Evolutionary conservation across 345 rosid genomes (phyloP), one percentile per base, ranked within the genome.

Genomic region (Durio zibethinus): DNA sequence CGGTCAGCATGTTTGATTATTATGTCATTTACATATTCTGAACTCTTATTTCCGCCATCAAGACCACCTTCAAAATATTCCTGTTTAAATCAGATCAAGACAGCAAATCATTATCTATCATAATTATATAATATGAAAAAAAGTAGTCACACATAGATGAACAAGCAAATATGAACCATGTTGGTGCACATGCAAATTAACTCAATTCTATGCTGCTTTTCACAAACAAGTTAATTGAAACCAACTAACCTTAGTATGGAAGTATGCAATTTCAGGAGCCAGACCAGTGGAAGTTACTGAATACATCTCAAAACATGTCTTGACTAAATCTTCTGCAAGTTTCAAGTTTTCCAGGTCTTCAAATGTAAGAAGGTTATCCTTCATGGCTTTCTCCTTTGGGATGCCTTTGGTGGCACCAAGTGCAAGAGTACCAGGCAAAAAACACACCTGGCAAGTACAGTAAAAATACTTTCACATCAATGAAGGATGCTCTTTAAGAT

Each of bases 191-290:
- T 43, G 81, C 77, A 74, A 10, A 56, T 45, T n/a, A 23, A 60
- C 35, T 33, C 18, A 9, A 78, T 73, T 35, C 27, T 62, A 33
- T 36, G 56, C 61, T 53, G 63, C 50, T 71, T 43, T 52, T n/a
- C n/a, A n/a, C 38, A 25, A 56, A 56, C 45, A 31, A 72, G 54
- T 33, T 25, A 74, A 29, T 48, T 2, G 70, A 31, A 65, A 63
- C 10, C 35, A 68, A 83, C 89, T 71, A 75, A 92, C 99, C 93
- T 88, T 42, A 36, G 98, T 91, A 78, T 93, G 99, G 80, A 96
- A 96, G 86, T 93, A 96, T 68, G 94, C 97, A 83, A 92, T 96
- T 86, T 96, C 99, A 16, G 99, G 97, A 81, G 98, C 94, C 78
- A 96, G 97, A 52, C 99, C 97, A 35, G 99, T 93, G 75, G 98